phyloP scores from a whole-genome alignment of 331 rosid genomes.

The Quercus tomentella region DNA sequence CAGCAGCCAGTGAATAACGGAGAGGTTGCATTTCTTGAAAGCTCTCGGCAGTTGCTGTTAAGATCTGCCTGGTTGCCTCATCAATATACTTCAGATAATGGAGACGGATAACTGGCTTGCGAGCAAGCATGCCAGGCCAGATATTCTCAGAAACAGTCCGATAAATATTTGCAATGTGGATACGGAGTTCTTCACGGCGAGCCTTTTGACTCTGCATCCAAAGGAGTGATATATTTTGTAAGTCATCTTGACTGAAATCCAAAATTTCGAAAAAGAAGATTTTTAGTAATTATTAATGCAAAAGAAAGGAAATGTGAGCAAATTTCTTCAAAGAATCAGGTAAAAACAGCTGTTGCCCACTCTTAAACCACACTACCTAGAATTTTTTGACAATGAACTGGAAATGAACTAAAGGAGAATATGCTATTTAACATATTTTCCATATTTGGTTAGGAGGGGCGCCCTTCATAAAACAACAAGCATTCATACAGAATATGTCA shows the following conservation, averaged over 20 bases:
- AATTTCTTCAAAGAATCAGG: not conserved
- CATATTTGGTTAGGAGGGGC: not conserved
- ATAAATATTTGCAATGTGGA: conserved; percentile 86
- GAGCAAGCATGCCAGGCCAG: conserved; percentile 95
- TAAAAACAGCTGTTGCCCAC: not conserved
- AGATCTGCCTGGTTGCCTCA: conserved; percentile 67
- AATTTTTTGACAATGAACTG: not conserved
- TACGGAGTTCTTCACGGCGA: conserved; percentile 96
- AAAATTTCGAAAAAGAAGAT: conserved; percentile 19
- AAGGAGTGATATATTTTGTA: conserved; percentile 12
- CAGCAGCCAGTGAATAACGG: conserved; percentile 96
- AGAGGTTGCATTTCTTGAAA: conserved; percentile 95
- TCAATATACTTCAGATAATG: conserved; percentile 93
- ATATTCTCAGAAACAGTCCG: conserved; percentile 95
- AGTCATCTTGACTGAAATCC: conserved; percentile 19
- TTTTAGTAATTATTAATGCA: conserved; percentile 7
- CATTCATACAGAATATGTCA: not conserved
- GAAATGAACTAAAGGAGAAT: not conserved
- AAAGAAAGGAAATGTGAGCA: not conserved
- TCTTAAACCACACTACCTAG: not conserved
- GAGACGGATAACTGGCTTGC: conserved; percentile 79
- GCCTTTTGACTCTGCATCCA: conserved; percentile 80
- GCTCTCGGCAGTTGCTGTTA: conserved; percentile 68
- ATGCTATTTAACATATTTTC: not conserved
- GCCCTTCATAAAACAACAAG: not conserved